Conservation (phyloP, 768 basidiomycete species). For the Gloeostereum incarnatum region DNA sequence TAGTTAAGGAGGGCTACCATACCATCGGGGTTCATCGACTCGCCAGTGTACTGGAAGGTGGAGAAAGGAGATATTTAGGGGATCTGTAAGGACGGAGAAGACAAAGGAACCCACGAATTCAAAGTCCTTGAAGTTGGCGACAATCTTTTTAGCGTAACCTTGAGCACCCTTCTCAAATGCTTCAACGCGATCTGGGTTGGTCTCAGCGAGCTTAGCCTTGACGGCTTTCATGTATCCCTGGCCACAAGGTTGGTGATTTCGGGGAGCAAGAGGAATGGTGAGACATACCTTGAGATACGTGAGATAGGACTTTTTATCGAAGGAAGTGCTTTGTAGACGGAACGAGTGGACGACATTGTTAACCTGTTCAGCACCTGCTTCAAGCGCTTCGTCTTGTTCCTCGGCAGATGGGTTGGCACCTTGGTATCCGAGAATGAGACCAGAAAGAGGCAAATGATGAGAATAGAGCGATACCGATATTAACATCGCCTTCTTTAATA, state of each 20-base stretch:
- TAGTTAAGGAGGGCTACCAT: constrained; percentile 95
- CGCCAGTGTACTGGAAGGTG: constrained; percentile 59
- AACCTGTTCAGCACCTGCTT: constrained; percentile 65
- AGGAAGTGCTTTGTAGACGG: constrained; percentile 72
- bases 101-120: constrained; percentile 70
- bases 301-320: constrained; percentile 88
- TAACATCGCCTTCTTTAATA: constrained; percentile 71
- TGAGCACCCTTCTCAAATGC: constrained; percentile 79
- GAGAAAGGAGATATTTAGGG: no score
- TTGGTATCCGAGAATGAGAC: constrained; percentile 16
- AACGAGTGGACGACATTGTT: constrained; percentile 93
- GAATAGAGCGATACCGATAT: constrained; percentile 63
- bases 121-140: constrained; percentile 86
- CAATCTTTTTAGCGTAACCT: constrained; percentile 78
- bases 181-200: constrained; percentile 49
- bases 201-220: constrained; percentile 52
- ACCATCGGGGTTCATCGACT: constrained; percentile 77
- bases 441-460: constrained; percentile 1
- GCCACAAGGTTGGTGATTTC: constrained; percentile 1
- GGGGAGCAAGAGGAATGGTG: constrained; percentile 2
- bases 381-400: constrained; percentile 73
- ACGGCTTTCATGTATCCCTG: constrained; percentile 93
- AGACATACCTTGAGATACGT: constrained; percentile 67
- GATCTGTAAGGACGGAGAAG: neutral
- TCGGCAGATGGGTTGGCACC: constrained; percentile 93